Conservation (phyloP, 2,329 filamentous ascomycete species). For the Fusarium camptoceras region DNA sequence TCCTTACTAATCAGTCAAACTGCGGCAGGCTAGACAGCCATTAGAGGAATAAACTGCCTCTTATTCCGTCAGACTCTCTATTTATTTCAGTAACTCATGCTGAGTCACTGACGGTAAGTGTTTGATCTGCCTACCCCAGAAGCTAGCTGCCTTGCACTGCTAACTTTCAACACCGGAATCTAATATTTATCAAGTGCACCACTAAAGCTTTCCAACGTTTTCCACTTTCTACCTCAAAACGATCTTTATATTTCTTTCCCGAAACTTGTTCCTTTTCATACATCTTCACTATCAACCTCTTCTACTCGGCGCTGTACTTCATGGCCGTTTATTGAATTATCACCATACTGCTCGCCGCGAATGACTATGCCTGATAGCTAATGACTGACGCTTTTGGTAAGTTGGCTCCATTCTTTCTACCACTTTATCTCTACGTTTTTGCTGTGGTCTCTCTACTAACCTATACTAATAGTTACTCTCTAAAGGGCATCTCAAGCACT, state of each 20-base stretch:
- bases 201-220: not conserved
- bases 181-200: slow-evolving; percentile 3
- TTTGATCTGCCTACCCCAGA: not conserved
- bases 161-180: not conserved
- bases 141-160: not conserved
- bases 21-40: not conserved
- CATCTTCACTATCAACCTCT: too few relatives aligned
- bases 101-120: not conserved
- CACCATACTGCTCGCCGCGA: not conserved
- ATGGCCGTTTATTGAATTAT: not conserved
- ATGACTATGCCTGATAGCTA: not conserved
- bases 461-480: not conserved
- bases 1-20: not conserved
- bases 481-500: not conserved
- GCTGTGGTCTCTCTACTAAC: not conserved
- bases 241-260: not conserved
- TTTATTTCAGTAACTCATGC: not conserved
- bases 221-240: not conserved
- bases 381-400: too few relatives aligned
- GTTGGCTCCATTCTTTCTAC: not conserved
- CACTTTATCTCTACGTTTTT: not conserved
- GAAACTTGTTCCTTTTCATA: not conserved
- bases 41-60: not conserved
- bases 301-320: not conserved
- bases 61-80: not conserved